A percentile compares a stretch with the other conserved stretches of the same genome.
These are phyloP conservation scores for Garcia nutans DNA, from an alignment of 345 rosid species.

Conservation along the genomic window DNA sequence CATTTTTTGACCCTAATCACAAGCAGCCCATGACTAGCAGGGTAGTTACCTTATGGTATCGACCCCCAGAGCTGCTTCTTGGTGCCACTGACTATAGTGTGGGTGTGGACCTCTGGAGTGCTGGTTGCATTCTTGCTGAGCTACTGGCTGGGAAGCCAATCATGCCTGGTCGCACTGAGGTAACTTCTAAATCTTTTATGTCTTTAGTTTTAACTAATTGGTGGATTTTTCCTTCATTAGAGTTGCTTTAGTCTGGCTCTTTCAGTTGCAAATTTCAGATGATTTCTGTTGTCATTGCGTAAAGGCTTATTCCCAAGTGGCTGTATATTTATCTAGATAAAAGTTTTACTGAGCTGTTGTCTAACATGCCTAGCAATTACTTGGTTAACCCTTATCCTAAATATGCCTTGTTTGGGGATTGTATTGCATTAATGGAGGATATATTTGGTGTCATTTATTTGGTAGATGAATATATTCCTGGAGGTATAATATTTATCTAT, in stretches of 20 bases:
- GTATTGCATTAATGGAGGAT: not conserved
- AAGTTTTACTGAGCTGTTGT: no score
- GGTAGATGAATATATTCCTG: not conserved
- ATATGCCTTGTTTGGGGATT: not conserved
- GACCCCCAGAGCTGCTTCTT: constrained; percentile 35
- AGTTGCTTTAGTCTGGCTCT: not conserved
- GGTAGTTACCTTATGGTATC: constrained; percentile 37
- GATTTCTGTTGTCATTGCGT: not conserved
- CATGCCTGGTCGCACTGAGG: constrained; percentile 41
- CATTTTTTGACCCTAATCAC: constrained; percentile 34
- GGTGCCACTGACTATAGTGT: constrained; percentile 36
- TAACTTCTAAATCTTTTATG: not conserved
- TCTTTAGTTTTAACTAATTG: not conserved
- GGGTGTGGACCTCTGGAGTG: constrained; percentile 41
- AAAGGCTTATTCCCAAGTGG: no score
- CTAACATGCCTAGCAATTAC: not conserved
- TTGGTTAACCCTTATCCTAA: not conserved
- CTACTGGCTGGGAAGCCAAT: constrained; percentile 35
- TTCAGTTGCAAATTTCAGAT: not conserved
- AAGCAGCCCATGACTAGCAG: constrained; percentile 39
- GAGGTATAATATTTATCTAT: not conserved
- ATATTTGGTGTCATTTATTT: not conserved
- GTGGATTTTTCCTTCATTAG: constrained; percentile 3
- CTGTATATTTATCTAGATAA: no score
- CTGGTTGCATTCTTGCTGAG: constrained; percentile 42